Evolutionary conservation across 1,139 yeast species (phyloP).

Genomic region (Pichiaceae sp.): DNA sequence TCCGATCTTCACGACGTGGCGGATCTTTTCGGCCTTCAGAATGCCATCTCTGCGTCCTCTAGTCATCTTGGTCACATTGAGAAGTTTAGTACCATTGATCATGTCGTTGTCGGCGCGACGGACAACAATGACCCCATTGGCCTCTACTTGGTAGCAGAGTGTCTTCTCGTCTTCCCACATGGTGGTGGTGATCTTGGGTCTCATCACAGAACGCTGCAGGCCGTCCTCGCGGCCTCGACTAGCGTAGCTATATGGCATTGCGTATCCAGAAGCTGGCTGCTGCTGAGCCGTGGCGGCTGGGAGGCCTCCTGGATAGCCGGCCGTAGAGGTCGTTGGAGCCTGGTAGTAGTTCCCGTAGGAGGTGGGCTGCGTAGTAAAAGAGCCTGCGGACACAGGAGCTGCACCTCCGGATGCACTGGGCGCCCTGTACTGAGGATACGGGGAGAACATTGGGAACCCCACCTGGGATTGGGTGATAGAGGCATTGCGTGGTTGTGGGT

Average conservation of each 20-base stretch:
- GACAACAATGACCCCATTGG: conserved; percentile 82
- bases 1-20: conserved; percentile 57
- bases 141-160: conserved; percentile 88
- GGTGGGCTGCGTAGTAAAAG: not conserved
- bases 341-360: not conserved
- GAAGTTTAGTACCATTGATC: conserved; percentile 88
- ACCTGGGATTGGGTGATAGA: not conserved
- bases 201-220: conserved; percentile 20
- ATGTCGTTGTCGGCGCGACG: conserved; percentile 85
- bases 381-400: not conserved
- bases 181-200: conserved; percentile 80
- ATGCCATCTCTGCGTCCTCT: conserved; percentile 96
- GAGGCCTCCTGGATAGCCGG: not conserved
- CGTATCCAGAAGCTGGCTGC: not conserved
- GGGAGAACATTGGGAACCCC: not conserved
- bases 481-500: not conserved
- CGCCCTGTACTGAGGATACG: not conserved
- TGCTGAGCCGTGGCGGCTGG: not conserved
- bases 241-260: not conserved
- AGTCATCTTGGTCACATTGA: conserved; percentile 92
- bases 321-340: not conserved
- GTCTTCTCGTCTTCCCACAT: conserved; percentile 97
- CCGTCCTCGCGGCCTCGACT: not conserved
- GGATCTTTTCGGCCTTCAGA: conserved; percentile 71
- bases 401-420: not conserved